Evolutionary conservation across 2,329 filamentous ascomycete species (phyloP), one percentile per base, ranked within the genome.

Genomic region (Penicillium sp.): DNA sequence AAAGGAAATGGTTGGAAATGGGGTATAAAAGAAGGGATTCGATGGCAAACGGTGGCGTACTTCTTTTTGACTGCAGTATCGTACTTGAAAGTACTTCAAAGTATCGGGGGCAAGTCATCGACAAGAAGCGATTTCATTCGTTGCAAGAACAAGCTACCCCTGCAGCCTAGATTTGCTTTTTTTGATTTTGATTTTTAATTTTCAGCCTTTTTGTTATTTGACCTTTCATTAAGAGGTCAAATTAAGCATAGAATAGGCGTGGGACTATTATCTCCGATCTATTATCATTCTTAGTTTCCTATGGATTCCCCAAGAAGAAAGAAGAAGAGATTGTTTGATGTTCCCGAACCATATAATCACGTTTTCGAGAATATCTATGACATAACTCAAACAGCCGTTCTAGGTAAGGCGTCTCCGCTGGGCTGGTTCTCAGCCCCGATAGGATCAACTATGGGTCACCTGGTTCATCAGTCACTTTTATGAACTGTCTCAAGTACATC

Each of bases 81-180:
- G n/a, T 11, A 5, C 18, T 20, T 20, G 4, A 3, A 20, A 27
- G 14, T 34, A 34, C 14, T 16, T 11, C 11, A 34, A 34, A 34
- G 31, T 34, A 18, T 16, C 31, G 31, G 31, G 13, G 31, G 31
- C 31, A 9, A 34, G 14, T 34, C 14, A 11, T 18, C 49, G 41
- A 46, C 52, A 47, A 49, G 46, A 42, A 42, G 47, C 49, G 46
- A 42, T n/a, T 46, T 54, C 49, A 44, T 44, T 40, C 37, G 31
- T 34, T 8, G 8, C 11, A 11, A 20, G 16, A 16, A 32, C n/a
- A 32, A 56, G 53, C 52, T 57, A 56, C 54, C 56, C 56, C 56
- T 58, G 56, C 52, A 58, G 42, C 48, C 44, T n/a, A 29, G 27
- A 48, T 54, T 46, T 47, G 41, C 36, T 49, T 53, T 49, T 42